Evolutionary conservation across 2,329 filamentous ascomycete species (phyloP).

Genomic region (Westerdykella aurantiaca): DNA sequence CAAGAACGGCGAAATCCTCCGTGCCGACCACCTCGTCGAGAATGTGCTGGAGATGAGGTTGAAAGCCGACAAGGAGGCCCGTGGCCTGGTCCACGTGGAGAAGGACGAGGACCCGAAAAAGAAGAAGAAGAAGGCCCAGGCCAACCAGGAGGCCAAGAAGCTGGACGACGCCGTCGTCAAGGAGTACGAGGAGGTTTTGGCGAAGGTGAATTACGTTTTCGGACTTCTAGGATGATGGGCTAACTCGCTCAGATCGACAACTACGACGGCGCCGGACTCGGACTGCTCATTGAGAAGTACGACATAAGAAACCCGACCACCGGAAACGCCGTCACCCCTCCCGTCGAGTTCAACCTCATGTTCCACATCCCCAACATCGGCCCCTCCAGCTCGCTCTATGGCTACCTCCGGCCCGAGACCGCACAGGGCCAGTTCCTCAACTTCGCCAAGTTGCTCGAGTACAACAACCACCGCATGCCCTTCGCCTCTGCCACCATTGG

Average conservation of each 20-base stretch:
- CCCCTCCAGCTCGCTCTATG: slow-evolving; percentile 69
- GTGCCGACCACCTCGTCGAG: slow-evolving; percentile 94
- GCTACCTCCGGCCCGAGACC: slow-evolving; percentile 67
- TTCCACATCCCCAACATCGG: slow-evolving; percentile 86
- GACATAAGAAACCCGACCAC: slow-evolving; percentile 84
- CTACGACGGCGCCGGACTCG: slow-evolving; percentile 81
- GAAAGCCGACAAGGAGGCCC: slow-evolving; percentile 87
- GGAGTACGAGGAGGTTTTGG: slow-evolving; percentile 87
- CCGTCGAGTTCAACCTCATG: slow-evolving; percentile 96
- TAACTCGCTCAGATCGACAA: slow-evolving; percentile 64
- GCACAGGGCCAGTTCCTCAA: slow-evolving; percentile 98
- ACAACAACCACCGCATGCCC: slow-evolving; percentile 91
- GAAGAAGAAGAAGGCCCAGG: slow-evolving; percentile 83
- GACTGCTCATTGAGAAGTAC: slow-evolving; percentile 78
- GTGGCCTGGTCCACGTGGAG: slow-evolving; percentile 69
- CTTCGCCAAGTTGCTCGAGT: slow-evolving; percentile 92
- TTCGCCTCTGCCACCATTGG: slow-evolving; percentile 96
- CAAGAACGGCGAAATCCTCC: slow-evolving; percentile 92
- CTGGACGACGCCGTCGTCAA: slow-evolving; percentile 78
- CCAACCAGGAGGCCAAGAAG: slow-evolving; percentile 60
- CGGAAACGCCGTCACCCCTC: slow-evolving; percentile 68
- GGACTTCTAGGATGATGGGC: slow-evolving; percentile 15
- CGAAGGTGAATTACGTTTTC: slow-evolving; percentile 43
- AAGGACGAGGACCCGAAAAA: slow-evolving; percentile 76
- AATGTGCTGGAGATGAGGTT: slow-evolving; percentile 82